These are phyloP conservation scores for Rhodamnia argentea DNA, from an alignment of 345 rosid species.

Conservation along the genomic window DNA sequence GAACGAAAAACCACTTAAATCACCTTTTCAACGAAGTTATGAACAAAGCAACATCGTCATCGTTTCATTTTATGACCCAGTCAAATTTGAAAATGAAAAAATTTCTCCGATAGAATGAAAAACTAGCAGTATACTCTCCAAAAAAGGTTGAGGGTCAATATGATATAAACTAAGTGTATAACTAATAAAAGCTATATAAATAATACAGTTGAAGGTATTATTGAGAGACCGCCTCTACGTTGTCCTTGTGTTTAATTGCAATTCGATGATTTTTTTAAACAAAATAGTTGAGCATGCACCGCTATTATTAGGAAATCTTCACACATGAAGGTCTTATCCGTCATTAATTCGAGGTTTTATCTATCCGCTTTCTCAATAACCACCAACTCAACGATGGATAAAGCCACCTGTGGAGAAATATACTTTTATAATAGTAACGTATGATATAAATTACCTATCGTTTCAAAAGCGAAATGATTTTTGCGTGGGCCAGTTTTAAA, in stretches of 20 bases:
- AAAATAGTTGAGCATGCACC: background rate
- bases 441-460: background rate
- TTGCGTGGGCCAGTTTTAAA: fast-evolving
- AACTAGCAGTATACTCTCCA: background rate
- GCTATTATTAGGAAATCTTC: background rate
- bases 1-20: background rate
- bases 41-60: background rate
- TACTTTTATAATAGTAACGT: background rate
- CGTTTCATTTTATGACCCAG: background rate
- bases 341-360: background rate
- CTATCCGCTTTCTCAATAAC: background rate
- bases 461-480: background rate
- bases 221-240: background rate
- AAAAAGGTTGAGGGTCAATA: background rate
- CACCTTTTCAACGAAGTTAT: background rate
- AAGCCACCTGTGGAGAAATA: background rate
- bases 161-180: background rate
- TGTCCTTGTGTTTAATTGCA: background rate
- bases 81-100: background rate
- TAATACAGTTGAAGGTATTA: background rate
- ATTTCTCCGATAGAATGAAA: background rate
- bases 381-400: background rate
- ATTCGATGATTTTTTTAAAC: background rate
- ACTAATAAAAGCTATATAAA: background rate
- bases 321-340: background rate